Base-by-base conservation (phyloP, 192 early-diverging fungal species). In the Oehlia diaphana region DNA sequence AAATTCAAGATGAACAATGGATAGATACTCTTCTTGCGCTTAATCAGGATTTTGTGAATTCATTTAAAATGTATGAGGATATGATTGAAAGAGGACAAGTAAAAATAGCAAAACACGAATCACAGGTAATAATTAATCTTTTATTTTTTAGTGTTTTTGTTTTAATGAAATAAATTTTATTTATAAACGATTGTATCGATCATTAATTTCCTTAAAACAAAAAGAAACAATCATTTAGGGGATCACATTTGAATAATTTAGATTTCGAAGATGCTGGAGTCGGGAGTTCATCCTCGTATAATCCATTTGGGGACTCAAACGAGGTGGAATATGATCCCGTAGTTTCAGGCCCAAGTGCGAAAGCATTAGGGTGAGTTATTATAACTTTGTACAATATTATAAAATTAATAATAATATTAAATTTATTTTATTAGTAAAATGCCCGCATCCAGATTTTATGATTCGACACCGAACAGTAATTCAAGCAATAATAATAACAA, bases 1-100 rank as follows among this genome's bases (percentile, higher is more conserved):
- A 86, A 44, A 79, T 83, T 76, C 82, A 81, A 53, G 84, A 86
- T 62, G 84, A 86, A 69, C 82, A 86, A 67, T 83, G 82, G 82
- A 79, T 90, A 66, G 88, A 87, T 39, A 81, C 85, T 2, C 72
- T 90, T 10, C 53, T 90, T 67, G 81, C 83, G 0, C 84, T 86
- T 68, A 90, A 90, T 74, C 84, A 84, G 62, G 87, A 89, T 49
- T 61, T 89, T 3, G 77, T 89, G 8, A 87, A 84, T 53, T 77
- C 85, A 5, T 90, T 90, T 71, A 87, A 88, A 49, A 77, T 87
- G 0, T 90, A 90, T 65, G 84, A 88, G 47, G 88, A 90, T 64
- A 89, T 90, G 85, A 78, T 90, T 77, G 89, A 90, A 71, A 83
- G 83, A 37, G 80, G 84, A 26, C 83, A 83, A 26, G 31, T 90